Evolutionary conservation across 371 early-diverging fungal genomes (phyloP), one percentile per base, ranked within the genome.

Genomic region (Funneliformis caledonium): DNA sequence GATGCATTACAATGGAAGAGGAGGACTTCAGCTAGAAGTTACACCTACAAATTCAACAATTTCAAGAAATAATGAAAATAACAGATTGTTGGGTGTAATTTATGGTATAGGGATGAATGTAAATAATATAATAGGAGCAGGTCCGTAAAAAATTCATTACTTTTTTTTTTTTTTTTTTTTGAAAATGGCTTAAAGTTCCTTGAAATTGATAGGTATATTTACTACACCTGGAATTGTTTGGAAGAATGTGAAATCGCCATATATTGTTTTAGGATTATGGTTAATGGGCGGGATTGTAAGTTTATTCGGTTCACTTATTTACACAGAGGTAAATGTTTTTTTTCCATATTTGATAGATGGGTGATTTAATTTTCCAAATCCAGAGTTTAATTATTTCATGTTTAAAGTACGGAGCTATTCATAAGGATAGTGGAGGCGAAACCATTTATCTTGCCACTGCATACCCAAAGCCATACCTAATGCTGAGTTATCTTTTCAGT

Each of bases 261-360:
- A 56, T 5, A 11, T n/a, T 10, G 79, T 70, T 0, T 11, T 79
- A 19, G 11, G 69, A 6, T 43, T 69, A 37, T 79, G 79, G 79
- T 45, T 59, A 37, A 6, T 79, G 9, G 79, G 79, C 4, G 79
- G 69, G 7, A 19, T 79, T 12, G 22, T 52, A 26, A 69, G 65
- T 43, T 52, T 79, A 0, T 69, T n/a, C 56, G 79, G 79, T 8
- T 52, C 70, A 4, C 22, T 70, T 3, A 47, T 62, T 11, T 79
- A 79, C 33, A 26, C 45, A 6, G 79, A 79, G 69, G 69, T 68
- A 68, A 68, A n/a, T 9, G 8, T 0, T 9, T 42, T 1, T 42
- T 43, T 33, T 33, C 22, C 0, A 31, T 12, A 14, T 26, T 26
- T 26, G 26, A 26, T 26, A 26, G 26, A 26, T 26, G 0, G 26